Percentiles rank a stretch among this genome's conserved stretches.
Conservation (phyloP, 164 flowering plant species). For the Vitis cinerea region DNA sequence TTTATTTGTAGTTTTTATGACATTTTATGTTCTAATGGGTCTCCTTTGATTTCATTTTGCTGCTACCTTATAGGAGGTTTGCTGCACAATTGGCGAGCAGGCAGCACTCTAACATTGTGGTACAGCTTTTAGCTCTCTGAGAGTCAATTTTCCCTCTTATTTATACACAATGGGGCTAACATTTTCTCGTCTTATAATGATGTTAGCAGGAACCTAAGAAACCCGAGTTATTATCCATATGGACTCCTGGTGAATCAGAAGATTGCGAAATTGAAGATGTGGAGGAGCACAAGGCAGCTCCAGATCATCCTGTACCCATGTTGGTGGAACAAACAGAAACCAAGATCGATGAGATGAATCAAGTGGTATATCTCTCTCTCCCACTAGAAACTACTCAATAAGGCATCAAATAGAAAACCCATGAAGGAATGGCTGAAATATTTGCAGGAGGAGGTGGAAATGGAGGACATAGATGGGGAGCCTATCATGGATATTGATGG, state of each 20-base stretch:
- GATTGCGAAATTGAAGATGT: slow-evolving; percentile 34
- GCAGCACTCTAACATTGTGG: slow-evolving; percentile 27
- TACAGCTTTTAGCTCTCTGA: slow-evolving; percentile 3
- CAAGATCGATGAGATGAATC: slow-evolving; percentile 20
- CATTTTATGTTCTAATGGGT: background rate
- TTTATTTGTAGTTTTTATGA: background rate
- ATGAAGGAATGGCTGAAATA: background rate
- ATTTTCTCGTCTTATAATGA: background rate
- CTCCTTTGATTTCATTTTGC: background rate
- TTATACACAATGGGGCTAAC: no score
- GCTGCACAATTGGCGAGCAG: slow-evolving; percentile 33
- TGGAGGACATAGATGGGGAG: slow-evolving; percentile 57
- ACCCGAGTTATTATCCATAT: slow-evolving; percentile 22
- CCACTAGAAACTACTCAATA: background rate
- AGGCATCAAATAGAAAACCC: background rate
- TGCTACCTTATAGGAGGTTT: slow-evolving; percentile 31
- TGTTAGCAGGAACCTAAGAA: slow-evolving; percentile 31
- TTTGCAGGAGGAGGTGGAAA: slow-evolving; percentile 53
- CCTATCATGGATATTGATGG: slow-evolving; percentile 48
- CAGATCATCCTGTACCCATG: slow-evolving; percentile 53
- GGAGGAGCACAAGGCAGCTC: slow-evolving; percentile 24
- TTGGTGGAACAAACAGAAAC: slow-evolving; percentile 37
- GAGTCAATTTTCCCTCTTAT: background rate
- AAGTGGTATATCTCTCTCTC: slow-evolving; percentile 27
- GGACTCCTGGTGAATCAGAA: slow-evolving; percentile 26